Conservation (phyloP, 2,329 filamentous ascomycete species). For the Tolypocladium guangdongense region DNA sequence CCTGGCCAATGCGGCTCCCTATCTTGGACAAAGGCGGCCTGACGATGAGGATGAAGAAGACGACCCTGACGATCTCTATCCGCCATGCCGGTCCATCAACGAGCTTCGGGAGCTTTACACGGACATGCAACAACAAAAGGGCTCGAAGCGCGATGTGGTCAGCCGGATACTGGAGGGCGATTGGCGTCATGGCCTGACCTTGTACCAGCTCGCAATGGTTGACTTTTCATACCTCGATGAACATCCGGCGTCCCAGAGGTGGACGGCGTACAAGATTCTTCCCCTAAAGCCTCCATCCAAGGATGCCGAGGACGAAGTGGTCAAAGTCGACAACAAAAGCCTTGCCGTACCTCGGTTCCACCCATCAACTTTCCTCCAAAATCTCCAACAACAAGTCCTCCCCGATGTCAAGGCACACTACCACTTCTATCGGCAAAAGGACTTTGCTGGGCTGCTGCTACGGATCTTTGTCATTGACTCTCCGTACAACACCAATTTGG, state of each 20-base stretch:
- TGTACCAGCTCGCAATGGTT: constrained; percentile 60
- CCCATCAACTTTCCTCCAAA: constrained; percentile 66
- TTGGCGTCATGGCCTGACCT: constrained; percentile 52
- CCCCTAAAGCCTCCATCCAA: constrained; percentile 32
- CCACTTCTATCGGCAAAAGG: constrained; percentile 60
- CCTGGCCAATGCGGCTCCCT: constrained; percentile 37
- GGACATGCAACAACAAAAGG: constrained; percentile 47
- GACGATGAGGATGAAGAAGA: constrained; percentile 16
- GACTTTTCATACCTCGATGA: constrained; percentile 57
- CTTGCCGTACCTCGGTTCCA: constrained; percentile 61
- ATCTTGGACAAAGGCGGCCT: constrained; percentile 15
- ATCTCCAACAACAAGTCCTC: constrained; percentile 62
- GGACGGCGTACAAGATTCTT: constrained; percentile 50
- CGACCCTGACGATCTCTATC: constrained; percentile 57
- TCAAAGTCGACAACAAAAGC: constrained; percentile 32
- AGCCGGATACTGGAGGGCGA: constrained; percentile 57
- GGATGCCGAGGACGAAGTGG: constrained; percentile 25
- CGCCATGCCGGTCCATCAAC: constrained; percentile 51
- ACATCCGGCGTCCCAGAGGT: constrained; percentile 51
- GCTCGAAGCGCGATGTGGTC: constrained; percentile 51
- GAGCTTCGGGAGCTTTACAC: constrained; percentile 57
- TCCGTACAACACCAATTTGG: constrained; percentile 58
- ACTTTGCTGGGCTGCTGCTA: constrained; percentile 61
- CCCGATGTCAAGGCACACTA: constrained; percentile 79
- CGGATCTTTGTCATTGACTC: constrained; percentile 72